Evolutionary conservation across 2,329 filamentous ascomycete genomes (phyloP), one percentile per base, ranked within the genome.

Genomic region (Magnaporthales sp.): DNA sequence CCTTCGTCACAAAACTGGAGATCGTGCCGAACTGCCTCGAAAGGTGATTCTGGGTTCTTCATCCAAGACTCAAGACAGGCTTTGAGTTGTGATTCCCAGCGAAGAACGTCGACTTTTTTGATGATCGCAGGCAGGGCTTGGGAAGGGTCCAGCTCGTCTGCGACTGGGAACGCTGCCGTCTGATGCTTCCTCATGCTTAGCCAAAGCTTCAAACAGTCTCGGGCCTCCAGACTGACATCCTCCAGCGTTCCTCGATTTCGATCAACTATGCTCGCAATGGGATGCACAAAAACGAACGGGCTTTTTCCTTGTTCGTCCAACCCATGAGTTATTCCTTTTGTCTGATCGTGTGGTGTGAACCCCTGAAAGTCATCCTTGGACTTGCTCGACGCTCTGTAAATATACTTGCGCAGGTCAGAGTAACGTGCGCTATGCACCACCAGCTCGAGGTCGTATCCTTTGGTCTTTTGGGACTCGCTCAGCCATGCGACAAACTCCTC

Each of bases 391-490:
- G 87, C 82, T 0, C 80, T 75, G 74, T 91, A 92, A 46, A 87
- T 75, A 70, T 91, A 93, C 71, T 92, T 92, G n/a, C 90, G 82
- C 1, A 94, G 78, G 73, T 94, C 91, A 0, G 89, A 93, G 75
- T 93, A 93, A 63, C 91, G 82, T 46, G 88, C 83, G 1, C 80
- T 79, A 71, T 93, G 89, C 60, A 87, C 79, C 13, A 93, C 85
- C 83, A 90, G 91, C 26, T 83, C 84, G 15, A 93, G 73, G 0
- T 89, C 81, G 56, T 84, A 83, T 0, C 89, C 88, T 67, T 87
- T 87, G 1, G 82, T 80, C 67, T 81, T 82, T 71, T 93, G 89
- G 0, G 89, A 87, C 3, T 81, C 81, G 0, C 79, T 78, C 0
- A 94, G 80, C 91, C 91, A 93, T 30, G 82, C 79, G 66, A 80